Evolutionary conservation across 768 basidiomycete genomes (phyloP).

Genomic region (Auriculariales sp.): DNA sequence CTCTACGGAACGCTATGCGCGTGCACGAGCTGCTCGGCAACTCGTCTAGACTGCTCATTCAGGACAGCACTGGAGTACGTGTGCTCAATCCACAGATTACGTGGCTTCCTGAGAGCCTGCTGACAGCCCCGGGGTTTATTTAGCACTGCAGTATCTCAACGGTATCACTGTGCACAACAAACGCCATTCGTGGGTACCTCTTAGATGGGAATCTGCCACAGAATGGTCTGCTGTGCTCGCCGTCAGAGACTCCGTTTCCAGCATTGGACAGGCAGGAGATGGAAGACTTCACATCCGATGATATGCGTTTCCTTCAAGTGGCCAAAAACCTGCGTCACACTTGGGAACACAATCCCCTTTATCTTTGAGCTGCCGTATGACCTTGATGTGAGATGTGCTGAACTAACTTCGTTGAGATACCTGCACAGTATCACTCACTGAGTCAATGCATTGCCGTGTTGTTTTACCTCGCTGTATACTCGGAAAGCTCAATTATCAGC

Average conservation of each 20-base stretch:
- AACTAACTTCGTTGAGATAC: too few species aligned
- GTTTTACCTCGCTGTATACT: too few species aligned
- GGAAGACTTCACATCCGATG: not conserved
- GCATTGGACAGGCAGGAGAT: constrained; percentile 1
- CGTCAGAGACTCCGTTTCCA: constrained; percentile 12
- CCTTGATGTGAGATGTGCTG: too few species aligned
- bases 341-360: too few species aligned
- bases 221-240: constrained; percentile 12
- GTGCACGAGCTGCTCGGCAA: constrained; percentile 12
- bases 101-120: not conserved
- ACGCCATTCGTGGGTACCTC: constrained; percentile 12
- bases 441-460: too few species aligned
- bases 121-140: not conserved
- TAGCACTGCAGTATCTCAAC: constrained; percentile 13
- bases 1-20: constrained; percentile 12
- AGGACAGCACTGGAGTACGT: constrained; percentile 16
- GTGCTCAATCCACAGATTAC: not conserved
- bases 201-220: constrained; percentile 15
- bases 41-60: constrained; percentile 14
- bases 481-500: too few species aligned
- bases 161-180: constrained; percentile 14
- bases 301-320: too few species aligned
- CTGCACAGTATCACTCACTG: too few species aligned
- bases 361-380: too few species aligned
- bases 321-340: too few species aligned